Conservation (phyloP, 2,329 filamentous ascomycete genomes). For the Ophiosphaerella herpotricha region DNA sequence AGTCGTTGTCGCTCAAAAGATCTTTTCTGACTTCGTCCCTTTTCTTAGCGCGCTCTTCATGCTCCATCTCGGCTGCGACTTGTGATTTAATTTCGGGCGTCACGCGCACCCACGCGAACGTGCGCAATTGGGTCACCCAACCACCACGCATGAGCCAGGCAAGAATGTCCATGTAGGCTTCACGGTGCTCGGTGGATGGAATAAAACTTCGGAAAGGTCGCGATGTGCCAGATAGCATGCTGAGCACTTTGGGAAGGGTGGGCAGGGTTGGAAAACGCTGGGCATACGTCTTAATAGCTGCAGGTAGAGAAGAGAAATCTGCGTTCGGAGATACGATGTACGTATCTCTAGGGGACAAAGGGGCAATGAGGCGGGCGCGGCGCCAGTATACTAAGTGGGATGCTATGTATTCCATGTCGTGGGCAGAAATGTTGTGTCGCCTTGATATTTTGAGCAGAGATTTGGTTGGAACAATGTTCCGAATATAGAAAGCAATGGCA, state of each 20-base stretch:
- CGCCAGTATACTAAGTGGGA: slow-evolving; percentile 97
- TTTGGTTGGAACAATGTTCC: slow-evolving; percentile 63
- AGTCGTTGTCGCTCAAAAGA: slow-evolving; percentile 37
- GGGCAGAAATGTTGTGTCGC: slow-evolving; percentile 72
- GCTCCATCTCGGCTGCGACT: slow-evolving; percentile 72
- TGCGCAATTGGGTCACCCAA: slow-evolving; percentile 92
- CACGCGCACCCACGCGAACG: slow-evolving; percentile 86
- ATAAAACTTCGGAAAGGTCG: slow-evolving; percentile 82
- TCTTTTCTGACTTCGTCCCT: slow-evolving; percentile 34
- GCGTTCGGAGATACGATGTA: slow-evolving; percentile 94
- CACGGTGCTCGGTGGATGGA: slow-evolving; percentile 84
- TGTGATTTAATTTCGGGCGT: slow-evolving; percentile 81
- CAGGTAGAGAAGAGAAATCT: slow-evolving; percentile 71
- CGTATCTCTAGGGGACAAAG: slow-evolving; percentile 84
- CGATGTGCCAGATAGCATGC: slow-evolving; percentile 77
- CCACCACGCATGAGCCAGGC: slow-evolving; percentile 91
- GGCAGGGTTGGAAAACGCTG: slow-evolving; percentile 82
- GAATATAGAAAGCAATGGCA: slow-evolving; percentile 75
- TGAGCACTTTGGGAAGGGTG: slow-evolving; percentile 83
- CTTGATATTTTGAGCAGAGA: slow-evolving; percentile 74
- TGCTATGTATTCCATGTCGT: slow-evolving; percentile 83
- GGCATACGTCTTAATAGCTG: slow-evolving; percentile 73
- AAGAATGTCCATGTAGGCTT: slow-evolving; percentile 85
- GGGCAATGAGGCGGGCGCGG: slow-evolving; percentile 86
- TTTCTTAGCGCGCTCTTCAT: slow-evolving; percentile 38